Evolutionary conservation across 2,329 filamentous ascomycete species (phyloP).

Genomic region (Cercospora citrullina): DNA sequence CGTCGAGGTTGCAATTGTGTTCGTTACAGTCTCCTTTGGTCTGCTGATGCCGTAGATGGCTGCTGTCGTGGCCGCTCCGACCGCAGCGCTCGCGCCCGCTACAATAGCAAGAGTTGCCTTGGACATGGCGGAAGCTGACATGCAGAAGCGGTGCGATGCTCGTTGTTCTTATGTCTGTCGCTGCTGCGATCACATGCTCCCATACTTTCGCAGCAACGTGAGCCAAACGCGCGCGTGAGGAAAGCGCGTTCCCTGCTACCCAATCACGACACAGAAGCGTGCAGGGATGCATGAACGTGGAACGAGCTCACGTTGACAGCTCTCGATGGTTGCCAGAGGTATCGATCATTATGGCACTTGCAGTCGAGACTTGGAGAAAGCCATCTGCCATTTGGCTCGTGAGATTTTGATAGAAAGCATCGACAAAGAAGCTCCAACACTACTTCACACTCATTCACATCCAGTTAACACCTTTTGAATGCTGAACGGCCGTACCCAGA

Average conservation of each 20-base stretch:
- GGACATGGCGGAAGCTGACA: constrained; percentile 43
- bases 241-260: background rate
- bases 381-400: background rate
- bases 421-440: background rate
- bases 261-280: background rate
- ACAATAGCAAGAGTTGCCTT: constrained; percentile 53
- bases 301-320: background rate
- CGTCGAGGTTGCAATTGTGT: constrained; percentile 37
- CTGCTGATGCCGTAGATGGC: constrained; percentile 45
- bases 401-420: background rate
- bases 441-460: background rate
- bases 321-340: background rate
- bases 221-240: constrained; percentile 9
- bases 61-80: constrained; percentile 52
- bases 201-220: background rate
- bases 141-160: background rate
- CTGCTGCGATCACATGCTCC: background rate
- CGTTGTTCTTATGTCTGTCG: background rate
- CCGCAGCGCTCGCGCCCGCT: constrained; percentile 50
- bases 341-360: background rate
- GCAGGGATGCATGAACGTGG: constrained; percentile 1
- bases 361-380: background rate
- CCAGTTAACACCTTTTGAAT: background rate
- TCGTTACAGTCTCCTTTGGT: constrained; percentile 31
- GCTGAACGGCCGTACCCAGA: constrained; percentile 2